Conservation (phyloP, 257 asterid genomes). For the Asclepias syriaca region DNA sequence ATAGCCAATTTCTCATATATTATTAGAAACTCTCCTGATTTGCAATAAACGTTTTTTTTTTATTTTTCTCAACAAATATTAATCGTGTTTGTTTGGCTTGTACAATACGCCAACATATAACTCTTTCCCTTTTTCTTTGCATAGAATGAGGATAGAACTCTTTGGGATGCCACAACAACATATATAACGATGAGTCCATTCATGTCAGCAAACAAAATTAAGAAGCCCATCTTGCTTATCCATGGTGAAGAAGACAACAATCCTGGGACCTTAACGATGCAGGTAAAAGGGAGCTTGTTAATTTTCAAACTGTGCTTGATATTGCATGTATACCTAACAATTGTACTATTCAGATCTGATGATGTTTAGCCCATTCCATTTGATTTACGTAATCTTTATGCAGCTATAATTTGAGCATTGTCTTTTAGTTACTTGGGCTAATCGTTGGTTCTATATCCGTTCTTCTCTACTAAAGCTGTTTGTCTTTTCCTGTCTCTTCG, state of each 20-base stretch:
- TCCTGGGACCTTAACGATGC: conserved; percentile 97
- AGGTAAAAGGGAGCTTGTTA: conserved; percentile 35
- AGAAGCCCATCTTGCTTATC: conserved; percentile 89
- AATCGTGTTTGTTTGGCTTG: neutral
- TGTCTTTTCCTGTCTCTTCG: conserved; percentile 6
- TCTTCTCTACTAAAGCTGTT: conserved; percentile 3
- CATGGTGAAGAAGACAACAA: conserved; percentile 99
- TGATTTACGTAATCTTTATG: neutral
- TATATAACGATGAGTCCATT: conserved; percentile 93
- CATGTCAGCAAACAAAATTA: conserved; percentile 88
- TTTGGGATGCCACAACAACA: conserved; percentile 87
- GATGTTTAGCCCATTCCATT: neutral
- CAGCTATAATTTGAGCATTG: neutral
- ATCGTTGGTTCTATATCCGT: neutral
- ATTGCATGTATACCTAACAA: neutral
- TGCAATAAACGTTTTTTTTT: neutral
- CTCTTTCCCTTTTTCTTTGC: conserved; percentile 5
- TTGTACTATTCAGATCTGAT: neutral
- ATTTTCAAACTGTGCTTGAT: neutral
- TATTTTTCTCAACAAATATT: too few relatives aligned
- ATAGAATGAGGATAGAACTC: conserved; percentile 96
- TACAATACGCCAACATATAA: neutral
- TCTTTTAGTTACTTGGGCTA: neutral
- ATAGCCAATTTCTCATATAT: neutral
- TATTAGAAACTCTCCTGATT: neutral